These are phyloP conservation scores for Penicillium pancosmium DNA, from an alignment of 495 filamentous ascomycete genomes.

Conservation along the genomic window DNA sequence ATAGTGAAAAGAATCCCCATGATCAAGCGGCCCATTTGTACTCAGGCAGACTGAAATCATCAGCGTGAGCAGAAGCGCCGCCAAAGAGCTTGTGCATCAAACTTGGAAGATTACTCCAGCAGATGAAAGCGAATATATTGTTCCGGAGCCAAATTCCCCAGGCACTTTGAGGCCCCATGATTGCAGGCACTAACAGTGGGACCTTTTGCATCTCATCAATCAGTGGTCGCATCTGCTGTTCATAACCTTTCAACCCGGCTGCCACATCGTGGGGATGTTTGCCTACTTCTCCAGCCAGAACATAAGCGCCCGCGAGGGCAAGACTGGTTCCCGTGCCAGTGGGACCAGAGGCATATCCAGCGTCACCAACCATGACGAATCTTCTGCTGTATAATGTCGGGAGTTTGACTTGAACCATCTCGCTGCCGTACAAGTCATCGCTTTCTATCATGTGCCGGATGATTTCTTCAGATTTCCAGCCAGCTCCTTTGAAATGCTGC, in stretches of 20 bases:
- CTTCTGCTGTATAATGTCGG: constrained; percentile 37
- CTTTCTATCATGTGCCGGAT: constrained; percentile 39
- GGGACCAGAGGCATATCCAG: constrained; percentile 38
- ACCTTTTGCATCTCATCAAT: constrained; percentile 41
- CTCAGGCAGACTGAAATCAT: constrained; percentile 2
- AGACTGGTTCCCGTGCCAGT: constrained; percentile 50
- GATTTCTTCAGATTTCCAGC: constrained; percentile 46
- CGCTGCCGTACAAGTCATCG: constrained; percentile 52
- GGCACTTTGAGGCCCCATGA: constrained; percentile 42
- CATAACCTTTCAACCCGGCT: constrained; percentile 42
- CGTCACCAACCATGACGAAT: constrained; percentile 45
- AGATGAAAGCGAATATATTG: constrained; percentile 19
- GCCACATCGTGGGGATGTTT: constrained; percentile 30
- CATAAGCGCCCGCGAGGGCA: constrained; percentile 49
- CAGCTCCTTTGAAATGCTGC: constrained; percentile 37
- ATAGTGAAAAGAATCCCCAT: no score
- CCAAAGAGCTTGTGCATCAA: constrained; percentile 12
- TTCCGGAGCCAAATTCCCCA: constrained; percentile 37
- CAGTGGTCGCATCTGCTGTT: constrained; percentile 44
- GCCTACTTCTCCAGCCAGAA: constrained; percentile 51
- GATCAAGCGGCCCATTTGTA: background rate
- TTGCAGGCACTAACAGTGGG: constrained; percentile 21
- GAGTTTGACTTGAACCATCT: constrained; percentile 48
- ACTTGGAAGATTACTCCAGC: constrained; percentile 11
- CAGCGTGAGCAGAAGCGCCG: background rate